Conservation (phyloP, 176 grass and related monocot genomes). For the Ananas comosus region DNA sequence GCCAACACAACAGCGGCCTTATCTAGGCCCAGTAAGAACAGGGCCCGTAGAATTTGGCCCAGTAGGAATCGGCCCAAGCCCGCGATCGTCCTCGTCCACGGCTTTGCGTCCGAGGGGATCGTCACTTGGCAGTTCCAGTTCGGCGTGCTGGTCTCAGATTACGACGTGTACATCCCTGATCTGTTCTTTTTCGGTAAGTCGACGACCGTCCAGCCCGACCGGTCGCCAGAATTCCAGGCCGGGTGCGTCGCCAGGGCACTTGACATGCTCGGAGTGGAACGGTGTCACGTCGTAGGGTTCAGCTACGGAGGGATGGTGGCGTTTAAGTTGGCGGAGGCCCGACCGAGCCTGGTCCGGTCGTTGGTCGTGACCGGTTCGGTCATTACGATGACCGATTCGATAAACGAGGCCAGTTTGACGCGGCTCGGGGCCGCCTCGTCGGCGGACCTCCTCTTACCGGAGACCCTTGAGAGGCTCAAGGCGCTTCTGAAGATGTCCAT, state of each 20-base stretch:
- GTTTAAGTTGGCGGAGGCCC: constrained; percentile 80
- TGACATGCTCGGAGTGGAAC: constrained; percentile 44
- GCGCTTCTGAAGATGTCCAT: constrained; percentile 60
- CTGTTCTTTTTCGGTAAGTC: constrained; percentile 79
- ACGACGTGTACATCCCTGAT: constrained; percentile 89
- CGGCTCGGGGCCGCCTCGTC: constrained; percentile 47
- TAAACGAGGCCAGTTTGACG: constrained; percentile 49
- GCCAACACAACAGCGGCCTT: too few species aligned
- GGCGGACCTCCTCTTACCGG: constrained; percentile 69
- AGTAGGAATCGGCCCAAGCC: constrained; percentile 31
- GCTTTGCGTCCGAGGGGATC: constrained; percentile 82
- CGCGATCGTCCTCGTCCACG: constrained; percentile 68
- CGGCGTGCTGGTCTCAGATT: constrained; percentile 57
- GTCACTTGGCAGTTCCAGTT: constrained; percentile 97
- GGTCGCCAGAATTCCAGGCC: constrained; percentile 81
- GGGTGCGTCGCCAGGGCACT: constrained; percentile 52
- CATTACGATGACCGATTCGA: constrained; percentile 77
- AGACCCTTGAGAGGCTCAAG: constrained; percentile 69
- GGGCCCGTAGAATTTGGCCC: too few species aligned
- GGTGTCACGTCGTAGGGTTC: constrained; percentile 80
- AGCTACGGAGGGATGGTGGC: constrained; percentile 97
- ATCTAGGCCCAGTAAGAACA: too few species aligned
- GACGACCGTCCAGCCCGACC: constrained; percentile 30
- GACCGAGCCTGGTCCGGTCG: constrained; percentile 58
- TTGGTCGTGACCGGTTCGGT: constrained; percentile 69